phyloP scores from a whole-genome alignment of 768 basidiomycete species.

The Chalciporus chontae region DNA sequence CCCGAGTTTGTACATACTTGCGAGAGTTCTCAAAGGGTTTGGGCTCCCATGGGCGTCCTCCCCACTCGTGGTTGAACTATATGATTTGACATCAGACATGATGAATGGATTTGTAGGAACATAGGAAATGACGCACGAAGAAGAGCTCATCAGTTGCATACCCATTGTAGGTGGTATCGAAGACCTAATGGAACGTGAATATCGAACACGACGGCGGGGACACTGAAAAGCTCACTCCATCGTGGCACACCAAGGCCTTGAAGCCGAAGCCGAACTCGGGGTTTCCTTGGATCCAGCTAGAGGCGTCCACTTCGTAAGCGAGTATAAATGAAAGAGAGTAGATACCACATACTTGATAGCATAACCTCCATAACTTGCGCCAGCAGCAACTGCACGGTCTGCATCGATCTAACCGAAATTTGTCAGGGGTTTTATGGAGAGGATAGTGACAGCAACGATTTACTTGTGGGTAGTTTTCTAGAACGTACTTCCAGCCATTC shows the following conservation, averaged over 20 bases:
- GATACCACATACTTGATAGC: constrained; percentile 66
- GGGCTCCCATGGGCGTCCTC: constrained; percentile 73
- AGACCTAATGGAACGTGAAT: constrained; percentile 43
- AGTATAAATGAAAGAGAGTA: background rate
- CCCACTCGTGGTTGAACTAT: constrained; percentile 89
- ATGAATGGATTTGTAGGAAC: background rate
- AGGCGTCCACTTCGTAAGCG: constrained; percentile 5
- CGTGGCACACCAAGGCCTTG: constrained; percentile 90
- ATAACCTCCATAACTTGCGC: constrained; percentile 85
- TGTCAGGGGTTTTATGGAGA: background rate
- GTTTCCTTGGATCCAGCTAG: constrained; percentile 93
- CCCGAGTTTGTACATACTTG: constrained; percentile 40
- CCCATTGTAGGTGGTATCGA: constrained; percentile 76
- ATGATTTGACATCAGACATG: background rate
- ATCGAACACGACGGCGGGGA: background rate
- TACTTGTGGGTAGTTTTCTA: constrained; percentile 70
- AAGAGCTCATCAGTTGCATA: constrained; percentile 89
- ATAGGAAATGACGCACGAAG: constrained; percentile 55
- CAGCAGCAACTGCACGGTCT: constrained; percentile 70
- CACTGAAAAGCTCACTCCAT: constrained; percentile 59
- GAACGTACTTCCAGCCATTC: constrained; percentile 68
- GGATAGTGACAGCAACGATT: background rate
- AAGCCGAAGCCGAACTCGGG: constrained; percentile 85
- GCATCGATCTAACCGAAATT: constrained; percentile 52
- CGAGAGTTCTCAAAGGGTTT: constrained; percentile 50